Evolutionary conservation across 2,329 filamentous ascomycete species (phyloP).

Genomic region (Verticillium dahliae): DNA sequence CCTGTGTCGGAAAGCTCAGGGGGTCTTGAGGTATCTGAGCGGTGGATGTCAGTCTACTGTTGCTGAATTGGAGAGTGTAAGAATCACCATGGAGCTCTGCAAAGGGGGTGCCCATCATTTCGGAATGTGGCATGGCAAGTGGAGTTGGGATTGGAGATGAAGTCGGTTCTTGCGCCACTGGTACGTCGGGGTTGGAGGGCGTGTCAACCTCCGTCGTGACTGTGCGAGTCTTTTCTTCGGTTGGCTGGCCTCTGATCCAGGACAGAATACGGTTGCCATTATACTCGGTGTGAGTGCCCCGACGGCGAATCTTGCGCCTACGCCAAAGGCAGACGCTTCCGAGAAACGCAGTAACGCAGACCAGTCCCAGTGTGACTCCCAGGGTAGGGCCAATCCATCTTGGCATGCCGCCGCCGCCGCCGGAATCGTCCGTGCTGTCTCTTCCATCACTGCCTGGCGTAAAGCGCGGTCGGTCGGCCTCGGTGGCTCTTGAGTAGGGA

Average conservation of each 20-base stretch:
- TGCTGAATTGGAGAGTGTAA: background rate
- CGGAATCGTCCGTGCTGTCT: conserved; percentile 4
- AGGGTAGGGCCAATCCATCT: conserved; percentile 55
- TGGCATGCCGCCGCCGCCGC: conserved; percentile 34
- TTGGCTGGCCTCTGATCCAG: conserved; percentile 43
- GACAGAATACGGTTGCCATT: conserved; percentile 38
- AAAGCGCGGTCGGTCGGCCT: conserved; percentile 16
- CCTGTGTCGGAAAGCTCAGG: conserved; percentile 40
- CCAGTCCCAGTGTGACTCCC: conserved; percentile 53
- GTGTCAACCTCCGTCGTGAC: conserved; percentile 32
- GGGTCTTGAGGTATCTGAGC: conserved; percentile 11
- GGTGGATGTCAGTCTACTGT: conserved; percentile 28
- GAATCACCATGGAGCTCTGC: conserved; percentile 38
- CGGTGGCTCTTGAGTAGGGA: conserved; percentile 42
- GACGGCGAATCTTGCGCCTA: conserved; percentile 34
- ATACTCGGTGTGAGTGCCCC: conserved; percentile 35
- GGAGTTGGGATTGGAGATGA: conserved; percentile 37
- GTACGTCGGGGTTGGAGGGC: conserved; percentile 28
- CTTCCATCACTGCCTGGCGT: conserved; percentile 4
- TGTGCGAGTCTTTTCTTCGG: conserved; percentile 35
- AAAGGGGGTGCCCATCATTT: conserved; percentile 37
- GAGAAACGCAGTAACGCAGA: conserved; percentile 44
- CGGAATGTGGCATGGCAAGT: conserved; percentile 21
- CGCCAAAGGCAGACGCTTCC: conserved; percentile 48
- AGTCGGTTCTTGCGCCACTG: conserved; percentile 16